These are phyloP conservation scores for Rhynchospora tenuis DNA, from an alignment of 176 grass and related monocot species.

Conservation along the genomic window DNA sequence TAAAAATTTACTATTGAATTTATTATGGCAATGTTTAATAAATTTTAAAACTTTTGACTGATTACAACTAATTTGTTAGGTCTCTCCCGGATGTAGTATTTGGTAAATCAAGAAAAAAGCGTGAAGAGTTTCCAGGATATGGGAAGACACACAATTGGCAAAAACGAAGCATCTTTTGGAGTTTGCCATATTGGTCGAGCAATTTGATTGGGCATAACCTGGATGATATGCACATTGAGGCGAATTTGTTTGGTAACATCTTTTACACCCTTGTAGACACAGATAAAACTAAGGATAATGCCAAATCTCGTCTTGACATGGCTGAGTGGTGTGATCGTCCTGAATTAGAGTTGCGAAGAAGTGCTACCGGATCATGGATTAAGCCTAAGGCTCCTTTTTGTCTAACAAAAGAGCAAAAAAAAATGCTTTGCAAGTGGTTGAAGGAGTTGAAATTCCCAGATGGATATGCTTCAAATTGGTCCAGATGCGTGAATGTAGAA, in stretches of 20 bases:
- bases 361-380: too few species aligned
- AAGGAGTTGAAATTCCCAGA: slow-evolving; percentile 8
- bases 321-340: background rate
- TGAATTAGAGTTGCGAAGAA: background rate
- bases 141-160: background rate
- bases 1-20: too few species aligned
- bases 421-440: background rate
- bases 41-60: too few species aligned
- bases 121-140: background rate
- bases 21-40: too few species aligned
- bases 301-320: background rate
- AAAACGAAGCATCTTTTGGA: slow-evolving; percentile 1
- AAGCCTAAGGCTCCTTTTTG: background rate
- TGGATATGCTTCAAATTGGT: slow-evolving; percentile 13
- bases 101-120: background rate
- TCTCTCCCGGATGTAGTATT: too few species aligned
- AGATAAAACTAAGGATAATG: background rate
- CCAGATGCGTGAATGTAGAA: background rate
- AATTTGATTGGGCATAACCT: slow-evolving; percentile 7
- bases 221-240: slow-evolving; percentile 17
- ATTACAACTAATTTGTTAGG: background rate
- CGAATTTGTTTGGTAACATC: slow-evolving; percentile 21
- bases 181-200: slow-evolving; percentile 2
- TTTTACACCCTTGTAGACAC: background rate
- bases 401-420: background rate